These are phyloP conservation scores for Yarrowia keelungensis DNA, from an alignment of 805 yeast species.

Conservation along the genomic window DNA sequence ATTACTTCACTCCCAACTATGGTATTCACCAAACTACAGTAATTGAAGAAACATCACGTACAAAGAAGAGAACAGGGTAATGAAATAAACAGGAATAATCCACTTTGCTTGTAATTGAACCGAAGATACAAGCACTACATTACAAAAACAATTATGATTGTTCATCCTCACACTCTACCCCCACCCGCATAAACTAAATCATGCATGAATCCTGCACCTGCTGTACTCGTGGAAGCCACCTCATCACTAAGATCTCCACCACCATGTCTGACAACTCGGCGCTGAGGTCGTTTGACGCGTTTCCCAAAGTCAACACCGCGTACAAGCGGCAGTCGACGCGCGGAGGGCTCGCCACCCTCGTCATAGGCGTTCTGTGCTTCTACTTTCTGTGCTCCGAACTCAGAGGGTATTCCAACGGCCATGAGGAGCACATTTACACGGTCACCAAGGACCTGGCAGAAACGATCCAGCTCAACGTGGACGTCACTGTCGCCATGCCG, in stretches of 20 bases:
- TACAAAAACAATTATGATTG: no score
- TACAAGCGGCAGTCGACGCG: constrained; percentile 76
- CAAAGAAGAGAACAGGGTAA: no score
- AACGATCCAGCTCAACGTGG: constrained; percentile 74
- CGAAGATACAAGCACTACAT: no score
- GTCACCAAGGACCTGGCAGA: constrained; percentile 70
- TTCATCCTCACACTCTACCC: neutral
- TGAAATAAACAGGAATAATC: no score
- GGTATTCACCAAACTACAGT: no score
- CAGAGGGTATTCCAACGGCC: constrained; percentile 85
- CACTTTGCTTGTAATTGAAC: no score
- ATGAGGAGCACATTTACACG: constrained; percentile 73
- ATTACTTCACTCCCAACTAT: no score
- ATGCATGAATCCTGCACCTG: neutral
- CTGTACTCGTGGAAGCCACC: neutral
- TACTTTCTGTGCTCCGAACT: constrained; percentile 83
- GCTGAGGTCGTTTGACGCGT: constrained; percentile 65
- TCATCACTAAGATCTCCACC: neutral
- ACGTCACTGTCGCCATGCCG: constrained; percentile 81
- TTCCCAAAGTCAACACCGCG: constrained; percentile 72
- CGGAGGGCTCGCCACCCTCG: constrained; percentile 76
- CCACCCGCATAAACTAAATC: neutral
- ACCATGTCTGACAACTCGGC: constrained; percentile 31
- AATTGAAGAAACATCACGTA: no score
- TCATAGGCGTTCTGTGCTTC: constrained; percentile 66